Evolutionary conservation across 768 basidiomycete genomes (phyloP).

Genomic region (Suillus tomentosus): DNA sequence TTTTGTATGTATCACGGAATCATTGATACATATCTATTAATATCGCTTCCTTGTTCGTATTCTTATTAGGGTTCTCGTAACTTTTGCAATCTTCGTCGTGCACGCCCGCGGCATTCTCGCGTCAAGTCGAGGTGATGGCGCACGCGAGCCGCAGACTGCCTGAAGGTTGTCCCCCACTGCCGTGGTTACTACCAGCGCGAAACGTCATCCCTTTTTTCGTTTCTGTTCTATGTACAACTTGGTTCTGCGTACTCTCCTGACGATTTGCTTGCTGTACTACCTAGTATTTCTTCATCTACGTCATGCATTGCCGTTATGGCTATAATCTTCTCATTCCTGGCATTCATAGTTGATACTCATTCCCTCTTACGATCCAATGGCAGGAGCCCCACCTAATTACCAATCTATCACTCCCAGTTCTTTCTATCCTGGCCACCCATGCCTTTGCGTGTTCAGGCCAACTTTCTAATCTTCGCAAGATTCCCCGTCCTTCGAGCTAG

Average conservation of each 20-base stretch:
- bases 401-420: not conserved
- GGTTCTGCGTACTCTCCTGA: not conserved
- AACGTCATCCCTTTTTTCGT: not conserved
- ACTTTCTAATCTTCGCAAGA: not conserved
- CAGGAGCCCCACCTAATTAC: not conserved
- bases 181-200: not conserved
- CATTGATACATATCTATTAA: not conserved
- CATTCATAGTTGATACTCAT: not conserved
- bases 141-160: slow-evolving; percentile 16
- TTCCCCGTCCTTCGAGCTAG: not conserved
- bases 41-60: not conserved
- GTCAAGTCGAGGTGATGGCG: slow-evolving; percentile 67
- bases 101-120: slow-evolving; percentile 60
- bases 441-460: not conserved
- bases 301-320: not conserved
- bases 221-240: not conserved
- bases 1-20: slow-evolving; percentile 50
- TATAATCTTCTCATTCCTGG: not conserved
- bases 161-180: not conserved
- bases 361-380: not conserved
- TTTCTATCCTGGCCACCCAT: not conserved
- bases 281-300: not conserved
- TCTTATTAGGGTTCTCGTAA: slow-evolving; percentile 60
- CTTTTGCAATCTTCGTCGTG: slow-evolving; percentile 59
- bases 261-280: not conserved